Conservation (phyloP, 2,329 filamentous ascomycete genomes). For the Amauroascus niger region DNA sequence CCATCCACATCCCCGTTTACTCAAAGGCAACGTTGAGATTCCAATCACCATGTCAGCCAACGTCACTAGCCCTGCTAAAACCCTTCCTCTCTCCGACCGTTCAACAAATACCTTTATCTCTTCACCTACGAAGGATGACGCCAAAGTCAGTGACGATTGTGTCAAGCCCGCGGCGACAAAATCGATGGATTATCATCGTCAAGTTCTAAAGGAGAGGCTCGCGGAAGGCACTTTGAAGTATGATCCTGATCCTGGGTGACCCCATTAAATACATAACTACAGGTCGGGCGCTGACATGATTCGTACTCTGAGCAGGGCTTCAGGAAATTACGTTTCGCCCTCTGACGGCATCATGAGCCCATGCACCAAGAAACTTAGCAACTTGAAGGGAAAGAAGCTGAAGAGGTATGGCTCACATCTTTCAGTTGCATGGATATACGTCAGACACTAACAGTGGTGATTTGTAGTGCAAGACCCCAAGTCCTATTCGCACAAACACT, state of each 20-base stretch:
- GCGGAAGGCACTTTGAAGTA: slow-evolving; percentile 34
- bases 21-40: too few relatives aligned
- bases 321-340: slow-evolving; percentile 39
- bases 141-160: slow-evolving; percentile 10
- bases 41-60: slow-evolving; percentile 1
- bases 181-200: slow-evolving; percentile 38
- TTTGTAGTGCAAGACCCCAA: slow-evolving; percentile 35
- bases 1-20: too few relatives aligned
- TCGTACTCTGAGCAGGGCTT: slow-evolving; percentile 18
- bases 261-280: slow-evolving; percentile 3
- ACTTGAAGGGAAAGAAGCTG: slow-evolving; percentile 42
- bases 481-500: slow-evolving; percentile 39
- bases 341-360: slow-evolving; percentile 44
- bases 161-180: slow-evolving; percentile 27
- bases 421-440: too few relatives aligned
- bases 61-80: slow-evolving; percentile 17
- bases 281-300: not conserved
- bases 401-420: slow-evolving; percentile 34
- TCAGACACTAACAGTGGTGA: not conserved
- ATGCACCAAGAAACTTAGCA: slow-evolving; percentile 42
- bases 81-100: slow-evolving; percentile 32
- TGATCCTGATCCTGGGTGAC: slow-evolving; percentile 14
- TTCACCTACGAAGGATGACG: not conserved
- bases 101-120: slow-evolving; percentile 36
- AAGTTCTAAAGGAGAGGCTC: slow-evolving; percentile 35